A percentile compares a stretch with the other conserved stretches of the same genome.
Evolutionary conservation across 2,329 filamentous ascomycete species (phyloP).

Genomic region (Colletotrichum orchidophilum): DNA sequence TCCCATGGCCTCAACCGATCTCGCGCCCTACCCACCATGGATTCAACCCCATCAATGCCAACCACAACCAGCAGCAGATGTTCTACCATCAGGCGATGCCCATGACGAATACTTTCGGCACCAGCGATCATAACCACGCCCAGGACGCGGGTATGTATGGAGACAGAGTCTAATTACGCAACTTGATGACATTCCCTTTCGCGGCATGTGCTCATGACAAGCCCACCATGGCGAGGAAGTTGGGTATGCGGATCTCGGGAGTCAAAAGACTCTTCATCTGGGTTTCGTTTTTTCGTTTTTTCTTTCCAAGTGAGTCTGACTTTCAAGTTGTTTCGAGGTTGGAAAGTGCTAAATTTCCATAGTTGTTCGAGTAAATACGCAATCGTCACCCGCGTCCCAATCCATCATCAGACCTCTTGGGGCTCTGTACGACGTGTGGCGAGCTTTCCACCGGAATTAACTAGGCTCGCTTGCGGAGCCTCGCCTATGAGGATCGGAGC

Average conservation of each 20-base stretch:
- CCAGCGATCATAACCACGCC: background rate
- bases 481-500: background rate
- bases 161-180: background rate
- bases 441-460: background rate
- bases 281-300: slow-evolving; percentile 3
- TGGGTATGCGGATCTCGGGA: background rate
- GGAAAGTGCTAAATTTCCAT: background rate
- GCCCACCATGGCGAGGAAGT: background rate
- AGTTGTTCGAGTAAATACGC: slow-evolving; percentile 24
- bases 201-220: background rate
- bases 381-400: background rate
- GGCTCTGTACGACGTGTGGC: background rate
- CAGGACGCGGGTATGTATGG: background rate
- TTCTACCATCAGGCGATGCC: background rate
- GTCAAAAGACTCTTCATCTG: background rate
- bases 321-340: background rate
- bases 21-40: background rate
- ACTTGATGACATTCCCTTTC: background rate
- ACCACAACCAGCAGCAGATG: background rate
- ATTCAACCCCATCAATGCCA: slow-evolving; percentile 7
- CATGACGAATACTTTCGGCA: background rate
- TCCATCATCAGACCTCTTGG: background rate
- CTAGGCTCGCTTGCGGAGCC: background rate
- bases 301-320: background rate
- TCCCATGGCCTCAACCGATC: background rate